These are phyloP conservation scores for Cryomyces minteri DNA, from an alignment of 495 filamentous ascomycete species.

Conservation along the genomic window DNA sequence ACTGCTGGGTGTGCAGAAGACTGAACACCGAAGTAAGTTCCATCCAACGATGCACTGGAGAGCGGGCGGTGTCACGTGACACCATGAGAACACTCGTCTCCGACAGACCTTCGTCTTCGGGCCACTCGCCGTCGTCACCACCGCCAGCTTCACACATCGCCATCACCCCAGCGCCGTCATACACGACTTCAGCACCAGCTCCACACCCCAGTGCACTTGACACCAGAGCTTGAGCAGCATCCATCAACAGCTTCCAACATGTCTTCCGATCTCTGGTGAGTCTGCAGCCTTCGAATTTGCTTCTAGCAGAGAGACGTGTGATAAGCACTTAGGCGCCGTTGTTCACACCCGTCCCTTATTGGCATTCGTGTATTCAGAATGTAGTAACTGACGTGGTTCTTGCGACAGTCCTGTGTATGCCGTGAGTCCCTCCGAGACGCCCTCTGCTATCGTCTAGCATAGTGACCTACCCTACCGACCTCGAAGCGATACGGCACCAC, in stretches of 20 bases:
- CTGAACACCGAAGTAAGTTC: neutral
- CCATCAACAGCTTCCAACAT: slow-evolving; percentile 25
- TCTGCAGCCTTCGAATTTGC: slow-evolving; percentile 16
- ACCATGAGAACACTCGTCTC: neutral
- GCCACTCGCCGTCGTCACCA: neutral
- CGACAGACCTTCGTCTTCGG: neutral
- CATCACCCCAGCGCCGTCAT: neutral
- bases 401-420: slow-evolving; percentile 81
- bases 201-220: too few species aligned
- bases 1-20: neutral
- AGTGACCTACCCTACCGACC: neutral
- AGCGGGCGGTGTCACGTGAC: neutral
- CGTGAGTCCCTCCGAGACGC: slow-evolving; percentile 43
- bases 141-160: slow-evolving; percentile 3
- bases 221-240: too few species aligned
- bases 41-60: neutral
- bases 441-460: neutral
- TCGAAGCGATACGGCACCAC: neutral
- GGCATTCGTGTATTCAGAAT: too few species aligned
- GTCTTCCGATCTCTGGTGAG: slow-evolving; percentile 50
- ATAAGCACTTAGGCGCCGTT: too few species aligned
- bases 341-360: too few species aligned
- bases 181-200: neutral
- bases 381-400: too few species aligned
- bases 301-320: neutral